These are phyloP conservation scores for Withania somnifera DNA, from an alignment of 305 asterid species.

Conservation along the genomic window DNA sequence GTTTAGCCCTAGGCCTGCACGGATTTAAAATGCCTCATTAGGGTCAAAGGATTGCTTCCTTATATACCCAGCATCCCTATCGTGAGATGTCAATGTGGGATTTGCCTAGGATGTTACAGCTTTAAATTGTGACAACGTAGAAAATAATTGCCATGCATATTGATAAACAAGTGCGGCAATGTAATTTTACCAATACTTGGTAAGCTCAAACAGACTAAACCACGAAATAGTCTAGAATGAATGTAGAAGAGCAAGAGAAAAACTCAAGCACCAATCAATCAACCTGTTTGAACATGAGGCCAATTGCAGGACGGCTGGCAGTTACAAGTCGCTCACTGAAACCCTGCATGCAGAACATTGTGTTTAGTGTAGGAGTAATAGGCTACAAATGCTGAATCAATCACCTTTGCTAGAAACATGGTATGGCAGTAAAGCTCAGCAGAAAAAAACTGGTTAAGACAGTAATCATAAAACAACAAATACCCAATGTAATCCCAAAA, in stretches of 20 bases:
- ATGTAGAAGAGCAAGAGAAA: not conserved
- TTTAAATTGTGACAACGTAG: not conserved
- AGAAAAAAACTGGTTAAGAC: not conserved
- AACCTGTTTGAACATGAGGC: constrained; percentile 89
- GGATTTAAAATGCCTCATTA: too few relatives aligned
- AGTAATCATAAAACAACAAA: too few relatives aligned
- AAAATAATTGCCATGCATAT: not conserved
- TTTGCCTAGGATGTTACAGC: too few relatives aligned
- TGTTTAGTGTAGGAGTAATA: not conserved
- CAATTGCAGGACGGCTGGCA: constrained; percentile 80
- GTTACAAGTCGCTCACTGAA: constrained; percentile 86
- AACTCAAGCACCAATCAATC: constrained; percentile 5
- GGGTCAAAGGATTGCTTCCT: too few relatives aligned
- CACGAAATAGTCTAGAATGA: not conserved
- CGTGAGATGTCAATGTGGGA: too few relatives aligned
- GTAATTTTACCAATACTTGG: not conserved
- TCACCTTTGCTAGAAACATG: not conserved
- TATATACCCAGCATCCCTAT: too few relatives aligned
- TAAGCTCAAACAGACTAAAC: not conserved
- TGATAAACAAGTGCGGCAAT: not conserved
- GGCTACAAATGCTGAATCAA: not conserved
- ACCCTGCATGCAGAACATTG: constrained; percentile 45
- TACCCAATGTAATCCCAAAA: too few relatives aligned
- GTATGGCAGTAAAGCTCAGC: not conserved
- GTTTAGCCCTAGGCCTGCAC: too few relatives aligned